Evolutionary conservation across 2,329 filamentous ascomycete genomes (phyloP).

Genomic region (Coniochaeta sp.): DNA sequence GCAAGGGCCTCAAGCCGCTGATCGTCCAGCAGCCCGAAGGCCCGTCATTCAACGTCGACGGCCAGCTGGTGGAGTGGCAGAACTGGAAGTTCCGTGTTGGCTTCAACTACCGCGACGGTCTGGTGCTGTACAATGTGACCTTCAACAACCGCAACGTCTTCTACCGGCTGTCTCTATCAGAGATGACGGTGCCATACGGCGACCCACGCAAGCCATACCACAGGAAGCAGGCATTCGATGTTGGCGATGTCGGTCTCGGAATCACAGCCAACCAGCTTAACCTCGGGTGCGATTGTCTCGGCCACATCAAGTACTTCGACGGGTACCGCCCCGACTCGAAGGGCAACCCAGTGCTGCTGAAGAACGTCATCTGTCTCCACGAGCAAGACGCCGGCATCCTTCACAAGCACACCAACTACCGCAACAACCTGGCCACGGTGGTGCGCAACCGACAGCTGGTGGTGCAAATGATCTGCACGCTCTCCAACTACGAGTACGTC

Average conservation of each 20-base stretch:
- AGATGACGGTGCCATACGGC: slow-evolving; percentile 65
- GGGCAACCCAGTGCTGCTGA: slow-evolving; percentile 39
- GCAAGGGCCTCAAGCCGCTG: slow-evolving; percentile 49
- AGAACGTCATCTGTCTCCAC: slow-evolving; percentile 59
- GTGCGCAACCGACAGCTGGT: slow-evolving; percentile 56
- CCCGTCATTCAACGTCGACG: slow-evolving; percentile 54
- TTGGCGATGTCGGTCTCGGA: slow-evolving; percentile 63
- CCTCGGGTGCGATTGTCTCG: slow-evolving; percentile 66
- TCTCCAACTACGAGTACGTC: slow-evolving; percentile 64
- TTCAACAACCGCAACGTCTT: slow-evolving; percentile 61
- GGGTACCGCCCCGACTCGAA: slow-evolving; percentile 43
- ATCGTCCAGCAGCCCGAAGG: slow-evolving; percentile 59
- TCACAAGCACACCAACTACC: slow-evolving; percentile 66
- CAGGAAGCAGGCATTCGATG: slow-evolving; percentile 65
- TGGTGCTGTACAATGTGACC: slow-evolving; percentile 61
- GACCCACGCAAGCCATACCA: slow-evolving; percentile 60
- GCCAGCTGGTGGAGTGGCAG: slow-evolving; percentile 51
- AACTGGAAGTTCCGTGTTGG: slow-evolving; percentile 64
- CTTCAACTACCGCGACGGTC: slow-evolving; percentile 64
- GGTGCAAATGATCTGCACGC: slow-evolving; percentile 61
- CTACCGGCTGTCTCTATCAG: slow-evolving; percentile 59
- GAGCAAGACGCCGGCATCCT: slow-evolving; percentile 65
- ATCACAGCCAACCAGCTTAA: slow-evolving; percentile 61
- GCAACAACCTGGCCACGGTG: slow-evolving; percentile 55
- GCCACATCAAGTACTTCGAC: slow-evolving; percentile 59